A percentile compares a stretch with the other conserved stretches of the same genome.
phyloP scores from a whole-genome alignment of 768 basidiomycete species.

The Termitomyces sp. region DNA sequence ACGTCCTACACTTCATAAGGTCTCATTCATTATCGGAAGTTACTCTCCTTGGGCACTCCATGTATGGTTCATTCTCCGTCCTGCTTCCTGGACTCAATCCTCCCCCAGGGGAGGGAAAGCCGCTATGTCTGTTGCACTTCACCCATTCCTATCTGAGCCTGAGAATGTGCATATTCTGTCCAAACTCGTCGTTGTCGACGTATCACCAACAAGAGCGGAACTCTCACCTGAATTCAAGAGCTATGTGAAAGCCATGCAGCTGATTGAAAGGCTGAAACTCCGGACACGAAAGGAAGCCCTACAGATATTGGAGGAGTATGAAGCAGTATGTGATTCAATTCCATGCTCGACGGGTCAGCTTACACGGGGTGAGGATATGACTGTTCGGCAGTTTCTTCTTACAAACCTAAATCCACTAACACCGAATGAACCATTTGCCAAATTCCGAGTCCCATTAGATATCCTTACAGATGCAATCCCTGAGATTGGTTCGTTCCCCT shows the following conservation, averaged over 20 bases:
- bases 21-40: constrained; percentile 49
- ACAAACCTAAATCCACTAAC: constrained; percentile 59
- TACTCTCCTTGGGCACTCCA: constrained; percentile 80
- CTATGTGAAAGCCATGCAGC: constrained; percentile 68
- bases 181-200: constrained; percentile 70
- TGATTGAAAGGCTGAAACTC: constrained; percentile 50
- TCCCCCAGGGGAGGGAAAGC: constrained; percentile 72
- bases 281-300: constrained; percentile 62
- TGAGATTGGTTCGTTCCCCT: constrained; percentile 74
- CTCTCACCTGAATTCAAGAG: constrained; percentile 55
- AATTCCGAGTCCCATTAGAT: constrained; percentile 67
- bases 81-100: background rate
- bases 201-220: constrained; percentile 54
- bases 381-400: constrained; percentile 70
- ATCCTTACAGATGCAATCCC: constrained; percentile 54
- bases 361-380: constrained; percentile 45
- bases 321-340: constrained; percentile 41
- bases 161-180: constrained; percentile 30
- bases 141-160: constrained; percentile 28
- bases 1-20: constrained; percentile 64
- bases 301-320: constrained; percentile 52
- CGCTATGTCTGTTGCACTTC: constrained; percentile 62
- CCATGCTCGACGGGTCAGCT: background rate
- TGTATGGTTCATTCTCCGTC: constrained; percentile 41
- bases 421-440: constrained; percentile 26